Conservation (phyloP, 345 rosid species). For the Hevea brasiliensis region DNA sequence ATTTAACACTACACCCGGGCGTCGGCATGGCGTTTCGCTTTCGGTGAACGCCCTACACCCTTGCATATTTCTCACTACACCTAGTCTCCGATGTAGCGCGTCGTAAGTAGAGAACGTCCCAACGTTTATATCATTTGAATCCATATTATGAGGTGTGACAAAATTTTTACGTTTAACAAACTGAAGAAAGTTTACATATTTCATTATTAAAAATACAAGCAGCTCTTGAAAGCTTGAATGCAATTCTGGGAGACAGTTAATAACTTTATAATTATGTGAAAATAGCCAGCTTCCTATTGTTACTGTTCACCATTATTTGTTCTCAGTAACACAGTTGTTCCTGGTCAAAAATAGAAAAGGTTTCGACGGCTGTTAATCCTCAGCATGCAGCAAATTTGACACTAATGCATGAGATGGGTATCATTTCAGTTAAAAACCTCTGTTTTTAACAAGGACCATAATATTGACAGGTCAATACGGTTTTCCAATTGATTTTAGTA, state of each 20-base stretch:
- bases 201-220: neutral
- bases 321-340: neutral
- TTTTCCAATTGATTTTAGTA: constrained; percentile 79
- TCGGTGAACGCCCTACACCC: too few species aligned
- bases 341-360: neutral
- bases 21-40: too few species aligned
- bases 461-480: constrained; percentile 76
- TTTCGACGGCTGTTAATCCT: neutral
- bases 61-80: too few species aligned
- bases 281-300: neutral
- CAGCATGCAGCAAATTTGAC: neutral
- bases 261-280: neutral
- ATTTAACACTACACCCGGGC: too few species aligned
- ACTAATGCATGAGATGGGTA: too few species aligned
- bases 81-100: too few species aligned
- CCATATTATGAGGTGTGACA: too few species aligned
- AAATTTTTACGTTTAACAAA: too few species aligned
- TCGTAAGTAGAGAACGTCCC: too few species aligned
- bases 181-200: neutral
- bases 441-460: neutral
- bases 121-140: too few species aligned
- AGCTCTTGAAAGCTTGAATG: neutral
- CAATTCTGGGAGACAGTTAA: too few species aligned
- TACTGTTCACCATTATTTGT: too few species aligned
- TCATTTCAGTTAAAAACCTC: neutral